Conservation (phyloP, 2,329 filamentous ascomycete genomes). For the Trichoderma polysporum region DNA sequence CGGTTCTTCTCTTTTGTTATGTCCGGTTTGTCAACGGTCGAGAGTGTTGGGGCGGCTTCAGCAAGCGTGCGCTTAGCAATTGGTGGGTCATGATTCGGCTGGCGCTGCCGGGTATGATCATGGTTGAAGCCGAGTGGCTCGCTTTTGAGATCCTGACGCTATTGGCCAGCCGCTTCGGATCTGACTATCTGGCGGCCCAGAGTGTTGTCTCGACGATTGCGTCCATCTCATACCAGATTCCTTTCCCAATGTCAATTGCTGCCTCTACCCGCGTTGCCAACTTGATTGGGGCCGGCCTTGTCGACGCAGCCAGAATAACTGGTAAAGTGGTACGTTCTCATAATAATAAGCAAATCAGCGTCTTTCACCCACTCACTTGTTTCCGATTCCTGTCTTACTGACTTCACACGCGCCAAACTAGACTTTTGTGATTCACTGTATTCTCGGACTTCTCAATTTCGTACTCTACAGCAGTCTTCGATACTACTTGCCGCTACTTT, state of each 20-base stretch:
- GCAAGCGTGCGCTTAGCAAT: conserved; percentile 65
- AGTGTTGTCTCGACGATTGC: conserved; percentile 78
- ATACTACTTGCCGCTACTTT: conserved; percentile 72
- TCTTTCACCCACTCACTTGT: background rate
- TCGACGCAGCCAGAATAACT: conserved; percentile 75
- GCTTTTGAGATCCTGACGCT: conserved; percentile 91
- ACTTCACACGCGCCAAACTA: background rate
- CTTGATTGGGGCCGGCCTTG: conserved; percentile 81
- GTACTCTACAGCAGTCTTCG: conserved; percentile 66
- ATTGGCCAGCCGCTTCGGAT: conserved; percentile 75
- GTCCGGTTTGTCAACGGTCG: conserved; percentile 70
- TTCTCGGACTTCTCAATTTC: conserved; percentile 80
- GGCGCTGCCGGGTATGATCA: conserved; percentile 83
- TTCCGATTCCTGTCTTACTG: background rate
- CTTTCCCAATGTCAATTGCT: conserved; percentile 88
- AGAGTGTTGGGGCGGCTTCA: conserved; percentile 84
- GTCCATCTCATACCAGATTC: conserved; percentile 82
- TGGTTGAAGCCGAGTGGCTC: conserved; percentile 92
- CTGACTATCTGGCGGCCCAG: conserved; percentile 81
- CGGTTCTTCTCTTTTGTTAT: conserved; percentile 74
- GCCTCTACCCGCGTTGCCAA: conserved; percentile 88
- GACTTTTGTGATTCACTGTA: conserved; percentile 62
- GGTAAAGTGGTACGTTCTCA: conserved; percentile 64
- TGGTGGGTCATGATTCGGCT: conserved; percentile 83
- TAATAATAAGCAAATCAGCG: background rate